Conservation (phyloP, 352 stramenopile genomes). For the Phytophthora agathidicida region DNA sequence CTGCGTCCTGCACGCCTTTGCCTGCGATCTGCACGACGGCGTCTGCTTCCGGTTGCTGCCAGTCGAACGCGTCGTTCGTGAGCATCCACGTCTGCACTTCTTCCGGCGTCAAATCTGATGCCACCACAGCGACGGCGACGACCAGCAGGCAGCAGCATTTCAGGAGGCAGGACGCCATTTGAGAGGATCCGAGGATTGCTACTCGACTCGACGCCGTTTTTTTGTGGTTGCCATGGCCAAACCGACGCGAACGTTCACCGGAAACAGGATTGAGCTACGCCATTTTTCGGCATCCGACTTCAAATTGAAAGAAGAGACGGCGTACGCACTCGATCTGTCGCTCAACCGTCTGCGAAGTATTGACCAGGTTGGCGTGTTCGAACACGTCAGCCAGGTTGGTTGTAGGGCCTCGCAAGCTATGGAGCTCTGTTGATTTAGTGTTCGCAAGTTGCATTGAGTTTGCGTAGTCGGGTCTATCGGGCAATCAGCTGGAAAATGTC, state of each 20-base stretch:
- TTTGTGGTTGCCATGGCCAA: too few relatives aligned
- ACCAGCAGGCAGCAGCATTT: slow-evolving; percentile 1
- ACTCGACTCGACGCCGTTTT: too few relatives aligned
- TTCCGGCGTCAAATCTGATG: slow-evolving; percentile 33
- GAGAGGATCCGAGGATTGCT: too few relatives aligned
- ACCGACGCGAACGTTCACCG: too few relatives aligned
- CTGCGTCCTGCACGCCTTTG: slow-evolving; percentile 37
- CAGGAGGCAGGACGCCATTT: background rate
- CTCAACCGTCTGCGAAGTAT: slow-evolving; percentile 57
- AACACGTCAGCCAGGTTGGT: slow-evolving; percentile 50
- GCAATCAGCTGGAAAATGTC: slow-evolving; percentile 57
- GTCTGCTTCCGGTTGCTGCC: slow-evolving; percentile 45
- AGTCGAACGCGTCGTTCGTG: slow-evolving; percentile 53
- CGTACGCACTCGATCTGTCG: slow-evolving; percentile 55
- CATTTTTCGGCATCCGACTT: slow-evolving; percentile 42
- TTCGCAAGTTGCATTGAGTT: background rate
- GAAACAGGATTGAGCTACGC: too few relatives aligned
- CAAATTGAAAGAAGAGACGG: slow-evolving; percentile 42
- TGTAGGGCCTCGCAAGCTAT: background rate
- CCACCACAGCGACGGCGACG: background rate
- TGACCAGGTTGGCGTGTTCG: slow-evolving; percentile 47
- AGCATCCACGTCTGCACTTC: slow-evolving; percentile 50
- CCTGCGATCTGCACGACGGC: slow-evolving; percentile 47
- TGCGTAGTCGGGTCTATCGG: slow-evolving; percentile 59
- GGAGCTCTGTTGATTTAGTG: background rate